Percentiles rank a stretch among this genome's conserved stretches.
These are phyloP conservation scores for Diaporthe capsici DNA, from an alignment of 2,329 filamentous ascomycete species.

Conservation along the genomic window DNA sequence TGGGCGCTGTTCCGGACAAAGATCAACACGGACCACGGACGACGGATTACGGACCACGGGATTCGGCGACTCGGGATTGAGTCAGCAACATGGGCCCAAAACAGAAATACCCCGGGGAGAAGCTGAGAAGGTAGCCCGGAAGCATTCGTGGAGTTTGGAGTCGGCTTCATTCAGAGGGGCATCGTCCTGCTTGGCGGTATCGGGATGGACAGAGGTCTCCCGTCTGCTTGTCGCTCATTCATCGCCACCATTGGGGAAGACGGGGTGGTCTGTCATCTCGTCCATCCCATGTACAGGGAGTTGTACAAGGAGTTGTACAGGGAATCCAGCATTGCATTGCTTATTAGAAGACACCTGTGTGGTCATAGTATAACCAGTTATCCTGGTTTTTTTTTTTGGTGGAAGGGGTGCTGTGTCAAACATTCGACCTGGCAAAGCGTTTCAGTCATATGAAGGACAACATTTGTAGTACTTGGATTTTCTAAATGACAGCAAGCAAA, in stretches of 20 bases:
- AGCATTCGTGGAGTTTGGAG: slow-evolving; percentile 35
- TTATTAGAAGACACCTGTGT: slow-evolving; percentile 7
- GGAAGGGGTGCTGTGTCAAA: slow-evolving; percentile 12
- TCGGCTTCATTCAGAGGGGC: slow-evolving; percentile 18
- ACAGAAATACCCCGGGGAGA: slow-evolving; percentile 19
- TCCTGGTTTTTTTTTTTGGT: slow-evolving; percentile 15
- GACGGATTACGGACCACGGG: background rate
- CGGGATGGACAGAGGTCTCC: slow-evolving; percentile 15
- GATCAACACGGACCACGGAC: background rate
- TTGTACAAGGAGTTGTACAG: background rate
- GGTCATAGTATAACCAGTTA: slow-evolving; percentile 1
- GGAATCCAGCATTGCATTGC: slow-evolving; percentile 18
- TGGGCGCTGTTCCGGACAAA: background rate
- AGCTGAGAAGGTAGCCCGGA: slow-evolving; percentile 5
- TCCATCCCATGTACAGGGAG: background rate
- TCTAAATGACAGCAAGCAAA: slow-evolving; percentile 8
- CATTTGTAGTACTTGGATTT: slow-evolving; percentile 5
- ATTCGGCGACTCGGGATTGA: slow-evolving; percentile 13
- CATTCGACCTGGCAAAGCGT: background rate
- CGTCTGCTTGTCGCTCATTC: slow-evolving; percentile 22
- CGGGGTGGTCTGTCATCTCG: background rate
- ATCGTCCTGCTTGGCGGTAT: slow-evolving; percentile 1
- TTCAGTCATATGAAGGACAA: background rate
- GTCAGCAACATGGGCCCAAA: slow-evolving; percentile 11
- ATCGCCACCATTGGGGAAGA: background rate